Percentiles rank a stretch among this genome's conserved stretches.
Evolutionary conservation across 805 yeast genomes (phyloP).

Genomic region (Blastobotrys peoriensis): DNA sequence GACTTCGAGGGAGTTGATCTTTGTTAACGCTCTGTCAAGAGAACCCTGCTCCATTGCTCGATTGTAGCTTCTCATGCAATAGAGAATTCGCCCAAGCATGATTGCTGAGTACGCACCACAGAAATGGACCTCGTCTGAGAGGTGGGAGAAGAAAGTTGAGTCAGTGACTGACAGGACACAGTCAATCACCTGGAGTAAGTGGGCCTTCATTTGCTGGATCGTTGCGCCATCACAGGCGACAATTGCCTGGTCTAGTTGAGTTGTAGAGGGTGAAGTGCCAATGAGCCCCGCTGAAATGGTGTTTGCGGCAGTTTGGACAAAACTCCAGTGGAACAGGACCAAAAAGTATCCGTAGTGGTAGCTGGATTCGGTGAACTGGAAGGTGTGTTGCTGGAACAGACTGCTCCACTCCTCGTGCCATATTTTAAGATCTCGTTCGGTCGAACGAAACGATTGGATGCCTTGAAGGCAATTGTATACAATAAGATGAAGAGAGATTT

Average conservation of each 20-base stretch:
- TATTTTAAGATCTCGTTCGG: slow-evolving; percentile 42
- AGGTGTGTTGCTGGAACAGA: slow-evolving; percentile 60
- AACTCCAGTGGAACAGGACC: slow-evolving; percentile 39
- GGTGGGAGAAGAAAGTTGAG: slow-evolving; percentile 57
- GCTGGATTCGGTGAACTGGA: slow-evolving; percentile 68
- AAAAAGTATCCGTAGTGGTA: slow-evolving; percentile 56
- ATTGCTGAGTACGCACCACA: slow-evolving; percentile 24
- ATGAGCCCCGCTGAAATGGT: slow-evolving; percentile 2
- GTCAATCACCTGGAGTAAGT: slow-evolving; percentile 38
- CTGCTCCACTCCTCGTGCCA: slow-evolving; percentile 72
- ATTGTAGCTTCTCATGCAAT: slow-evolving; percentile 4
- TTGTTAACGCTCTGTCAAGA: background rate
- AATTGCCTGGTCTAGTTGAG: slow-evolving; percentile 9
- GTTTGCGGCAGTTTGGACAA: slow-evolving; percentile 7
- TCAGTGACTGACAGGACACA: slow-evolving; percentile 38
- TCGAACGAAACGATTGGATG: slow-evolving; percentile 30
- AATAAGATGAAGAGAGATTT: slow-evolving; percentile 53
- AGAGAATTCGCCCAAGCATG: slow-evolving; percentile 15
- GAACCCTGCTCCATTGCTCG: slow-evolving; percentile 2
- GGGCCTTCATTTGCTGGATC: slow-evolving; percentile 35
- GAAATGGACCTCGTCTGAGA: slow-evolving; percentile 67
- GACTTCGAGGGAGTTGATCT: slow-evolving; percentile 1
- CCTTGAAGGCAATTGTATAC: slow-evolving; percentile 53
- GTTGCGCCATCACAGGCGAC: slow-evolving; percentile 16
- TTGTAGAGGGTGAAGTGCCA: slow-evolving; percentile 1